Base-by-base conservation (phyloP, 306 rosid genomes). In the Lablab purpureus region DNA sequence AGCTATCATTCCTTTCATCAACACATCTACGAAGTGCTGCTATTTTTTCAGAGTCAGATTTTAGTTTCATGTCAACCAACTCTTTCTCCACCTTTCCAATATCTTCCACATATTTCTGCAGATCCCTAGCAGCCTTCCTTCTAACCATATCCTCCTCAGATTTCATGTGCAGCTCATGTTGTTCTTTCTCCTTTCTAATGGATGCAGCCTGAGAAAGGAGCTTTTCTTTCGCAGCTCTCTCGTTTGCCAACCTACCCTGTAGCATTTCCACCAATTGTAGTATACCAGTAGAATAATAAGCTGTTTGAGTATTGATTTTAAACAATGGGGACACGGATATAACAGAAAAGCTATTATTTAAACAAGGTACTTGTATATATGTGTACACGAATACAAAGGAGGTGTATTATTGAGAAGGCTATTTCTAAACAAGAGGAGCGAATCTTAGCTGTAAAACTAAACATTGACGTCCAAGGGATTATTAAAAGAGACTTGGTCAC, bases 221-320 rank as follows among this genome's bases (percentile, higher is more conserved):
- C 79, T 76, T 82, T 40, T 82, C 94, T 76, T 63, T 88, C 22
- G 62, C 86, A 18, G n/a, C 82, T 75, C 65, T 86, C 75, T 81
- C 90, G 72, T 10, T 73, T 80, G 85, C 84, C 85, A 81, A 55
- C 75, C 74, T 83, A 74, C 81, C 87, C 93, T 91, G 89, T 71
- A 75, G 41, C 14, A 28, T 84, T 52, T 55, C 63, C 76, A 37
- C 12, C 63, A 62, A n/a, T 80, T 21, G 74, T 77, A 22, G 70
- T 34, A 64, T 19, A 51, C 18, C 28, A 71, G 43, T 58, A 36
- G 28, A 67, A 80, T 46, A 45, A 69, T 62, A 70, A 79, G 43
- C 43, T 25, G 17, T 7, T 55, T 51, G 32, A 37, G 10, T 54
- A 59, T 32, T 47, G 71, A 79, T 49, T 49, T 41, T 54, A 84